phyloP scores from a whole-genome alignment of 306 rosid genomes.

The Abrus pulchellus region DNA sequence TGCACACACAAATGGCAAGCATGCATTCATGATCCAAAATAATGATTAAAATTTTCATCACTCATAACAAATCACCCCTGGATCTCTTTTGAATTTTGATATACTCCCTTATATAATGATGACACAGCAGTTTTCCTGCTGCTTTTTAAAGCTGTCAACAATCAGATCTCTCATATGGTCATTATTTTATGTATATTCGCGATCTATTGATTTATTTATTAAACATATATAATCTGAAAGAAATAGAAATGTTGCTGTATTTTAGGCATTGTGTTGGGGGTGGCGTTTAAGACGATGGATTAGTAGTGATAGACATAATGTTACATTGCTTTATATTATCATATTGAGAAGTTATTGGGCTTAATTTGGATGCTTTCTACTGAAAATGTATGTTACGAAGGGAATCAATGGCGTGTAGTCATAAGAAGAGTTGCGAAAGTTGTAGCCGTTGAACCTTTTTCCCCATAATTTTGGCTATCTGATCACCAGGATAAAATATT shows the following conservation, averaged over 20 bases:
- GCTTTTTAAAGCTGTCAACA: constrained; percentile 6
- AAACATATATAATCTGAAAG: not conserved
- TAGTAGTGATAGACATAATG: not conserved
- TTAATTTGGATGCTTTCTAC: not conserved
- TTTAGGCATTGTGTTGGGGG: not conserved
- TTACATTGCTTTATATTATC: too few relatives aligned
- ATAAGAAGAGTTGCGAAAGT: not conserved
- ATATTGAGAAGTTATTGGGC: not conserved
- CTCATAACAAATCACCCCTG: not conserved
- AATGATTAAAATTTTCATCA: not conserved
- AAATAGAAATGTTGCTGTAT: not conserved
- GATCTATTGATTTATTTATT: constrained; percentile 6
- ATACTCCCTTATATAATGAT: not conserved
- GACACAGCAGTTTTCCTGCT: not conserved
- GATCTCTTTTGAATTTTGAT: not conserved
- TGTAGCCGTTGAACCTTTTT: not conserved
- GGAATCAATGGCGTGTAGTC: not conserved
- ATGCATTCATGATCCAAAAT: not conserved
- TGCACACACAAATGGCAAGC: not conserved
- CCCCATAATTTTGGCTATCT: not conserved
- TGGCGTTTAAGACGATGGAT: not conserved
- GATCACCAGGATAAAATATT: not conserved
- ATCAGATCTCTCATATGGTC: not conserved
- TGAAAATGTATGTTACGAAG: not conserved
- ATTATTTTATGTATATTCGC: not conserved